These are phyloP conservation scores for Paspalum vaginatum DNA, from an alignment of 176 grass and related monocot genomes.

Conservation along the genomic window DNA sequence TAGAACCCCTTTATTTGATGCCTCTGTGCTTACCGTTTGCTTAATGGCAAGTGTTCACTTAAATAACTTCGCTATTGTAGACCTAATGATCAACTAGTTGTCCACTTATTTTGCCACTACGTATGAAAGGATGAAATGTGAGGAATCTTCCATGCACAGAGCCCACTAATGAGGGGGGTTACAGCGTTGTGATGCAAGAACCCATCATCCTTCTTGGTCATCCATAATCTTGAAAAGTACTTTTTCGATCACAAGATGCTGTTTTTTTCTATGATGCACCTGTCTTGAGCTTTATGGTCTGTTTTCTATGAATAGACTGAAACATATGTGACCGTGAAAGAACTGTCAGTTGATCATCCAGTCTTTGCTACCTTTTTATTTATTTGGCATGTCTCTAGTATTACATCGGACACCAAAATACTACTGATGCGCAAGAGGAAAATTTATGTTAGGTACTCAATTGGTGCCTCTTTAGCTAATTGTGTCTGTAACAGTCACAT, in stretches of 20 bases:
- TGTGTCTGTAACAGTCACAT: conserved; percentile 30
- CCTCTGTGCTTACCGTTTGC: conserved; percentile 44
- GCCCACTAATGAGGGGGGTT: conserved; percentile 52
- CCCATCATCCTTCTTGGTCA: conserved; percentile 55
- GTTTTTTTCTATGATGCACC: conserved; percentile 30
- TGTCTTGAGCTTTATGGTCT: conserved; percentile 25
- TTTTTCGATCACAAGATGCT: conserved; percentile 40
- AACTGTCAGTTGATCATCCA: conserved; percentile 25
- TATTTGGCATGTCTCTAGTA: conserved; percentile 30
- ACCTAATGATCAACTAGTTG: conserved; percentile 68
- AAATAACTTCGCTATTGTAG: conserved; percentile 57
- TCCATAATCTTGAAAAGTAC: conserved; percentile 47
- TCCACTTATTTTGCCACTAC: conserved; percentile 45
- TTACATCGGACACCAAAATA: conserved; percentile 7
- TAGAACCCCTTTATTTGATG: conserved; percentile 51
- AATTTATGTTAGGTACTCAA: conserved; percentile 13
- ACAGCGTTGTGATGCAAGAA: conserved; percentile 65
- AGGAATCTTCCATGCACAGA: conserved; percentile 66
- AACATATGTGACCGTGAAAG: background rate
- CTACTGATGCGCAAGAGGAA: conserved; percentile 18
- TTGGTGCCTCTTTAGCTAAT: conserved; percentile 26
- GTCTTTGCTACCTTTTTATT: conserved; percentile 3
- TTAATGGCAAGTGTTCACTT: conserved; percentile 57
- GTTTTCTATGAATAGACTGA: conserved; percentile 1
- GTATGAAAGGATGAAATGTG: conserved; percentile 56